Percentiles rank a stretch among this genome's conserved stretches.
Conservation (phyloP, 352 stramenopile genomes). For the Phytophthora litchii region DNA sequence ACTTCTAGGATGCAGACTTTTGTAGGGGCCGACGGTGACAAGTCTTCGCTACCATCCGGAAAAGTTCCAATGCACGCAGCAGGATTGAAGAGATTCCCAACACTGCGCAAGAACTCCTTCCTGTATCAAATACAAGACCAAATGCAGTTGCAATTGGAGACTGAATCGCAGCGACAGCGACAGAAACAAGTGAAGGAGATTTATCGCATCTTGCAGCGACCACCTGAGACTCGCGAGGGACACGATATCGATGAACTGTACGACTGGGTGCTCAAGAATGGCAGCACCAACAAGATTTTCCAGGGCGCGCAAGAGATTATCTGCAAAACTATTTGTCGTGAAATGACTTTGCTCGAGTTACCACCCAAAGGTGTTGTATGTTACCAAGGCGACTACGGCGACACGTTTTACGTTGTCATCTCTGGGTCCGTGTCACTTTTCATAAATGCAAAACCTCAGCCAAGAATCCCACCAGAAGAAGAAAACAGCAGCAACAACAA, state of each 20-base stretch:
- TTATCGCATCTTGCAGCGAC: constrained; percentile 56
- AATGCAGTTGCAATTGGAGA: constrained; percentile 46
- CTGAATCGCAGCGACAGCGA: constrained; percentile 49
- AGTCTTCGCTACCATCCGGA: constrained; percentile 2
- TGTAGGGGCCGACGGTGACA: background rate
- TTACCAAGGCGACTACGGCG: constrained; percentile 84
- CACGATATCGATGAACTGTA: constrained; percentile 79
- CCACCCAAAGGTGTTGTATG: constrained; percentile 68
- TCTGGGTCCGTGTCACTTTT: constrained; percentile 77
- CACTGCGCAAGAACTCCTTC: constrained; percentile 45
- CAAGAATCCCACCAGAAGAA: constrained; percentile 30
- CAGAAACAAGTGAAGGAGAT: constrained; percentile 57
- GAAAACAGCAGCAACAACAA: constrained; percentile 13
- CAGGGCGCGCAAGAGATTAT: constrained; percentile 85
- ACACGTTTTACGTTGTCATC: constrained; percentile 85
- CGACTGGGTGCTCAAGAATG: constrained; percentile 81
- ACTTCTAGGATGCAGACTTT: constrained; percentile 11
- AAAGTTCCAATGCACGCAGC: constrained; percentile 25
- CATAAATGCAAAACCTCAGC: constrained; percentile 66
- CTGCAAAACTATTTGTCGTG: constrained; percentile 88
- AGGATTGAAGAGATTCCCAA: constrained; percentile 41
- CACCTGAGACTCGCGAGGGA: constrained; percentile 47
- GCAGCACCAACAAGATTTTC: constrained; percentile 85
- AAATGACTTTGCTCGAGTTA: constrained; percentile 82
- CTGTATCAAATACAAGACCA: constrained; percentile 69